Conservation (phyloP, 345 rosid genomes). For the Heritiera fomes region DNA sequence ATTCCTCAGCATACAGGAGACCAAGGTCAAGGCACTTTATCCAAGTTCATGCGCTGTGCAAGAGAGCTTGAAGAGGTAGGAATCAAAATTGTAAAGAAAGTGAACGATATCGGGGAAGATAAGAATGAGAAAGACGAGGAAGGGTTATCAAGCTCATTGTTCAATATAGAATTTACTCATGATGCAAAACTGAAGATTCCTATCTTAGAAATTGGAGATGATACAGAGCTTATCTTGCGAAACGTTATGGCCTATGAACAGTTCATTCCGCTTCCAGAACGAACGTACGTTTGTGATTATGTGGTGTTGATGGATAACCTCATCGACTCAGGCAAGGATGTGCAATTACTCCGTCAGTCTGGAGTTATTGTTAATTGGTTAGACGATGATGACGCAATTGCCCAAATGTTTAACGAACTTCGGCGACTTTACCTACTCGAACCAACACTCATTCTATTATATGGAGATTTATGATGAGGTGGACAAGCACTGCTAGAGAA, state of each 20-base stretch:
- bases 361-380: conserved; percentile 16
- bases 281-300: conserved; percentile 19
- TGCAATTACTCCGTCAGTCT: conserved; percentile 13
- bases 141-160: not conserved
- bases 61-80: not conserved
- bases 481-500: conserved; percentile 12
- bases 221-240: not conserved
- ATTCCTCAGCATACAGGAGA: no score
- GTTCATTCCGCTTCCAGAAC: rapidly evolving
- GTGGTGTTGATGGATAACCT: conserved; percentile 25
- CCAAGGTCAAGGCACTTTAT: no score
- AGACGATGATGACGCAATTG: conserved; percentile 29
- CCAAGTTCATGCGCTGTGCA: not conserved
- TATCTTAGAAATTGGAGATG: not conserved
- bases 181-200: not conserved
- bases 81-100: not conserved
- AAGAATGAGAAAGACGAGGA: no score
- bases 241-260: not conserved
- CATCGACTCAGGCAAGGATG: conserved; percentile 26
- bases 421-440: not conserved
- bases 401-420: conserved; percentile 25
- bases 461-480: not conserved
- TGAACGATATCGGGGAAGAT: no score
- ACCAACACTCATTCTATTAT: not conserved
- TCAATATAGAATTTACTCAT: not conserved